These are phyloP conservation scores for Linanthus parryae DNA, from an alignment of 148 eudicot genomes.

Conservation along the genomic window DNA sequence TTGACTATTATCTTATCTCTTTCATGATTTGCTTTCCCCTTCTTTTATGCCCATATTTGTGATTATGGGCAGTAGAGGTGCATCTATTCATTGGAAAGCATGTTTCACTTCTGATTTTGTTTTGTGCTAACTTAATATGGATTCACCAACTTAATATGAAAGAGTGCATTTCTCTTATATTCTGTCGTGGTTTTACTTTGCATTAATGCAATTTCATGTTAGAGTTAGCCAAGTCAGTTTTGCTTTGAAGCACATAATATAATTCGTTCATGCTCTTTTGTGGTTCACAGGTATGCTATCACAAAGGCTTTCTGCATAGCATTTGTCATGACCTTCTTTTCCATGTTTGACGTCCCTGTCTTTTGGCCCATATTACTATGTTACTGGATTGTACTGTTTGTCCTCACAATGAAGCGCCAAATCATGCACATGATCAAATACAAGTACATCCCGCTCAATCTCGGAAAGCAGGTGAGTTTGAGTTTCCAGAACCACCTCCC, in stretches of 20 bases:
- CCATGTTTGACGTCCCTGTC: constrained; percentile 68
- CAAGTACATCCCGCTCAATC: constrained; percentile 72
- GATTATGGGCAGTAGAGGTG: too few relatives aligned
- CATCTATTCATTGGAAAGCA: too few relatives aligned
- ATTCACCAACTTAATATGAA: too few relatives aligned
- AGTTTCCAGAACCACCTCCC: background rate
- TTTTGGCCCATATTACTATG: constrained; percentile 75
- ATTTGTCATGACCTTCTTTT: constrained; percentile 59
- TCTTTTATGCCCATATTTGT: too few relatives aligned
- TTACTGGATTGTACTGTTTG: constrained; percentile 73
- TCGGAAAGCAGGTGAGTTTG: constrained; percentile 76
- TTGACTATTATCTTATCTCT: too few relatives aligned
- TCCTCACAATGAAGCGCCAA: constrained; percentile 89
- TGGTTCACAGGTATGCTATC: constrained; percentile 61
- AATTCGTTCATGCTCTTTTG: background rate
- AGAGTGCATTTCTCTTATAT: too few relatives aligned
- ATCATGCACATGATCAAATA: constrained; percentile 88
- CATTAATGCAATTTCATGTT: too few relatives aligned
- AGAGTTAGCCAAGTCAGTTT: background rate
- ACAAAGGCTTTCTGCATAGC: constrained; percentile 62
- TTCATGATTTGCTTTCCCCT: too few relatives aligned
- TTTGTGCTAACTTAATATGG: too few relatives aligned
- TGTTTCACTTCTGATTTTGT: too few relatives aligned
- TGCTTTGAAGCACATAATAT: background rate
- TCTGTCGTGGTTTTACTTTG: too few relatives aligned